A percentile compares a stretch with the other conserved stretches of the same genome.
Evolutionary conservation across 257 asterid genomes (phyloP).

Genomic region (Solanum bukasovii): DNA sequence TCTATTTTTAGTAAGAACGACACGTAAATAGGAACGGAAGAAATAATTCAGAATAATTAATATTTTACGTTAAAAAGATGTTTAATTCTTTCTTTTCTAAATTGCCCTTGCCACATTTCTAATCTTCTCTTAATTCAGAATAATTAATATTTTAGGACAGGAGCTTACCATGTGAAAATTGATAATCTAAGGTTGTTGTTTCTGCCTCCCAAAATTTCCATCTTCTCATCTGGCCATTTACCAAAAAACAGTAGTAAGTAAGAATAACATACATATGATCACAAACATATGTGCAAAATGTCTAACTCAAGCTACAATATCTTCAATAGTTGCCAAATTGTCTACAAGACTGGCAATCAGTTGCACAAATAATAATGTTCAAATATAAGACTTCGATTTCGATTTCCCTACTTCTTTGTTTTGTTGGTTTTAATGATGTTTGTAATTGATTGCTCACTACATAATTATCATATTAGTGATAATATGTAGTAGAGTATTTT

Average conservation of each 20-base stretch:
- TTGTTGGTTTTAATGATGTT: background rate
- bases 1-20: no score
- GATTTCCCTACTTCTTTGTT: background rate
- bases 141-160: background rate
- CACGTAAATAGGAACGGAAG: background rate
- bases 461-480: background rate
- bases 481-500: background rate
- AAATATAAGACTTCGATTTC: background rate
- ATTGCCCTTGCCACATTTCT: background rate
- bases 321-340: background rate
- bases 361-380: background rate
- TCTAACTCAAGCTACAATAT: background rate
- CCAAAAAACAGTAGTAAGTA: background rate
- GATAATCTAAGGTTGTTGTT: conserved; percentile 61
- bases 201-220: conserved; percentile 86
- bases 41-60: background rate
- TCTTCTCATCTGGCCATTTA: conserved; percentile 46
- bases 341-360: background rate
- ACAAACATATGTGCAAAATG: background rate
- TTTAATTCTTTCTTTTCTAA: background rate
- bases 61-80: background rate
- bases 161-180: conserved; percentile 48
- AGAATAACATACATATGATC: background rate
- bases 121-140: background rate
- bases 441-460: background rate